Percentiles rank a stretch among this genome's conserved stretches.
Conservation (phyloP, 1,284 basidiomycete species). For the Leccinum subfulvum region DNA sequence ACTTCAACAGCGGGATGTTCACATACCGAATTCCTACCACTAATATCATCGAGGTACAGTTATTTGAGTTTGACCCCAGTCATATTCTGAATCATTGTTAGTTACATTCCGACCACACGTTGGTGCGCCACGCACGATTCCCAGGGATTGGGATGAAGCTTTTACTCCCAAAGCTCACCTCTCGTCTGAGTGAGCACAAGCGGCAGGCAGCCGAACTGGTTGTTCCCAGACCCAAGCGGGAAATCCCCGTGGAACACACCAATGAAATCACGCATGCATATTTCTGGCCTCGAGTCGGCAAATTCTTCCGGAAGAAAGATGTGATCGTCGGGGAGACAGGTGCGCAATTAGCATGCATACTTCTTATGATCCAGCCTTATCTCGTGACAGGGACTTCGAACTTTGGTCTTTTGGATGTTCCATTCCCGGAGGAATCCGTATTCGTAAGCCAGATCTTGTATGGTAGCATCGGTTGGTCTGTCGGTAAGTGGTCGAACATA, state of each 20-base stretch:
- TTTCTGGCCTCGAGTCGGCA: conserved; percentile 83
- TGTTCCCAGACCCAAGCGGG: conserved; percentile 49
- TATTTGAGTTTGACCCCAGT: background rate
- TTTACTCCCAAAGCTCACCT: conserved; percentile 66
- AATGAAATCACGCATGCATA: conserved; percentile 69
- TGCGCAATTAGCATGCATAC: conserved; percentile 8
- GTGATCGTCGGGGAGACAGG: conserved; percentile 86
- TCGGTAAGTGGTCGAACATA: conserved; percentile 47
- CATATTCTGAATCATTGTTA: conserved; percentile 32
- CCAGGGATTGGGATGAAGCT: conserved; percentile 70
- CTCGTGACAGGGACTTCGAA: conserved; percentile 46
- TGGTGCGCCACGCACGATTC: conserved; percentile 63
- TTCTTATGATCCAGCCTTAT: conserved; percentile 17
- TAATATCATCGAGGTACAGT: conserved; percentile 60
- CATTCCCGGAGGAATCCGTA: conserved; percentile 64
- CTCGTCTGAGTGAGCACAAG: conserved; percentile 47
- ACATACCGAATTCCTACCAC: conserved; percentile 67
- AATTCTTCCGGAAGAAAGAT: conserved; percentile 78
- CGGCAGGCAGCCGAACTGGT: conserved; percentile 40
- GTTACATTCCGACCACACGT: conserved; percentile 83
- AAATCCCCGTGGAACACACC: conserved; percentile 49
- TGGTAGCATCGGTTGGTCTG: conserved; percentile 87
- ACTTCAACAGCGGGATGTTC: conserved; percentile 91
- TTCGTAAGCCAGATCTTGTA: conserved; percentile 80
- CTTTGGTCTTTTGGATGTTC: conserved; percentile 77